A percentile compares a stretch with the other conserved stretches of the same genome.
phyloP scores from a whole-genome alignment of 352 stramenopile genomes.

The Phytopythium mirpurense region DNA sequence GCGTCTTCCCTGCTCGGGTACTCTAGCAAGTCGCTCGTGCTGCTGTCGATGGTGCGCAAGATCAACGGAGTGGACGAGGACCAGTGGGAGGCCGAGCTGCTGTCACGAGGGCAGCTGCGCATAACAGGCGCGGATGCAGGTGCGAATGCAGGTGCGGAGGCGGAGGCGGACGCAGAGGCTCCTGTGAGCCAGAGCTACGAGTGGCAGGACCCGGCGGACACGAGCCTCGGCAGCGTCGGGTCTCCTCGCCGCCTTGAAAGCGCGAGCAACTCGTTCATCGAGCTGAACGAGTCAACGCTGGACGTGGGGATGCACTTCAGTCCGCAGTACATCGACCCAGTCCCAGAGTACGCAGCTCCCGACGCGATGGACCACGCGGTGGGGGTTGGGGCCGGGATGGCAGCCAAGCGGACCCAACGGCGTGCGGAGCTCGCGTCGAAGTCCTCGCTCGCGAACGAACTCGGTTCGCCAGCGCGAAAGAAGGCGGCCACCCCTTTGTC shows the following conservation, averaged over 20 bases:
- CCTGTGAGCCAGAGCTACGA: slow-evolving; percentile 2
- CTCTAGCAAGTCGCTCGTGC: slow-evolving; percentile 34
- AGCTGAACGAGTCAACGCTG: slow-evolving; percentile 19
- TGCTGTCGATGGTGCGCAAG: slow-evolving; percentile 43
- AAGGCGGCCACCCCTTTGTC: background rate
- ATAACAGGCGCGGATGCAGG: too few species aligned
- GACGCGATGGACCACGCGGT: slow-evolving; percentile 1
- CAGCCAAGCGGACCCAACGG: background rate
- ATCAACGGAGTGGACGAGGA: slow-evolving; percentile 39
- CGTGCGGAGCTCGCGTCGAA: background rate
- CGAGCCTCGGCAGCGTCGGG: background rate
- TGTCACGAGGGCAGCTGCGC: background rate
- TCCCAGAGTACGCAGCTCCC: slow-evolving; percentile 15
- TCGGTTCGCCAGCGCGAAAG: background rate
- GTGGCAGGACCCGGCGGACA: background rate
- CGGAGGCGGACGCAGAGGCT: slow-evolving; percentile 11
- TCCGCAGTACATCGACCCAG: slow-evolving; percentile 38
- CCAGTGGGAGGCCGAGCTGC: slow-evolving; percentile 7
- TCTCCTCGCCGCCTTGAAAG: slow-evolving; percentile 3
- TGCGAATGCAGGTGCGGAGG: slow-evolving; percentile 10
- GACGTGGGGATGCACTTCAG: slow-evolving; percentile 49
- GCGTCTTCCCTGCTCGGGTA: slow-evolving; percentile 29
- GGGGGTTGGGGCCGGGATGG: slow-evolving; percentile 4
- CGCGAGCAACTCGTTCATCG: slow-evolving; percentile 2
- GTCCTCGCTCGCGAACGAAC: background rate